A percentile compares a stretch with the other conserved stretches of the same genome.
phyloP scores from a whole-genome alignment of 202 grass and related monocot genomes.

The Schoenoplectus tabernaemontani region DNA sequence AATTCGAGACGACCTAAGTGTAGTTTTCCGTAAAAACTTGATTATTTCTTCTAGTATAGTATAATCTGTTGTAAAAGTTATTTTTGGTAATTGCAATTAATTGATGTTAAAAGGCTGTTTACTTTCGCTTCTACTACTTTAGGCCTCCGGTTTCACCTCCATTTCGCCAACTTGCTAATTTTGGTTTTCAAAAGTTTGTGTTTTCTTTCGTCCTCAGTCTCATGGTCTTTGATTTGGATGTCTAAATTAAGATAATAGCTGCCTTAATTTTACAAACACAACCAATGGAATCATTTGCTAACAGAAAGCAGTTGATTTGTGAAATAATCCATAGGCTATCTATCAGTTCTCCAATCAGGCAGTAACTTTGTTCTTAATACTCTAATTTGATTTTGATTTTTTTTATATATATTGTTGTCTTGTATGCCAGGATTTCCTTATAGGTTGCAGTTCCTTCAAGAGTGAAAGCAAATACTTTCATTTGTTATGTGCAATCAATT shows the following conservation, averaged over 20 bases:
- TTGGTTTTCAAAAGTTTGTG: not conserved
- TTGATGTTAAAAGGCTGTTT: not conserved
- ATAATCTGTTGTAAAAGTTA: constrained; percentile 9
- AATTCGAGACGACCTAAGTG: constrained; percentile 60
- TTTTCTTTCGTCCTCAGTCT: not conserved
- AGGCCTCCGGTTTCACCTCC: not conserved
- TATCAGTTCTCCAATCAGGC: not conserved
- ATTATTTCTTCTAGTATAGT: constrained; percentile 9
- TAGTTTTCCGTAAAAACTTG: constrained; percentile 30
- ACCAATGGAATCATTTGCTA: not conserved
- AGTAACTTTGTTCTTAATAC: not conserved
- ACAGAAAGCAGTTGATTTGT: constrained; percentile 9
- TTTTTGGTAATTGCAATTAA: constrained; percentile 10
- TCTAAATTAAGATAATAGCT: not conserved
- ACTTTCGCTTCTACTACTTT: not conserved
- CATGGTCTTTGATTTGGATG: not conserved
- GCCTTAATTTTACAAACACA: not conserved
- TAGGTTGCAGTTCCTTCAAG: not conserved
- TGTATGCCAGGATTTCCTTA: not conserved
- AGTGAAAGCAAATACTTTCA: not conserved
- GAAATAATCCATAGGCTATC: not conserved
- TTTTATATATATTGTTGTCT: not conserved
- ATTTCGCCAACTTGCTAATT: not conserved
- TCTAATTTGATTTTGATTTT: not conserved
- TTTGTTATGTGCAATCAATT: constrained; percentile 8